Evolutionary conservation across 2,329 filamentous ascomycete genomes (phyloP).

Genomic region (Periconia macrospinosa): DNA sequence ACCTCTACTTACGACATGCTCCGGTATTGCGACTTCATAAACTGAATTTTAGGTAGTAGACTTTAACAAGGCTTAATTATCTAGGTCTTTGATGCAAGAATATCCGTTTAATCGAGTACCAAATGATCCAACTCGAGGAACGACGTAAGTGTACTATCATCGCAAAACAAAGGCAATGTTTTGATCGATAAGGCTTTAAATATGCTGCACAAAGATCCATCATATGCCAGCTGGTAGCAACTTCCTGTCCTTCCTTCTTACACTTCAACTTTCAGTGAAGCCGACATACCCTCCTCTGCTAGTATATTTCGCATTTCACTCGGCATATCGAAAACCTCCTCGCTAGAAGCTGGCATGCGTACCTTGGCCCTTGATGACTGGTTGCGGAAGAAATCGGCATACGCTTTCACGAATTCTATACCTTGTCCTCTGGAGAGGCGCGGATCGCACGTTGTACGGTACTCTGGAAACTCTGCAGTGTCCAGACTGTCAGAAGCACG

Average conservation of each 20-base stretch:
- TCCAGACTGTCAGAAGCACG: not conserved
- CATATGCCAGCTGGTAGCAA: no score
- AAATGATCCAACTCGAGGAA: no score
- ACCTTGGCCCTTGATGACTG: not conserved
- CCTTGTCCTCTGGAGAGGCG: not conserved
- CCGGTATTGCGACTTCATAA: no score
- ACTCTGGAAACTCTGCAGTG: not conserved
- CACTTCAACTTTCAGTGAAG: not conserved
- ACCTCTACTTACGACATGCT: no score
- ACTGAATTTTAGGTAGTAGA: no score
- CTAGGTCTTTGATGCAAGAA: no score
- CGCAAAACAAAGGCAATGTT: no score
- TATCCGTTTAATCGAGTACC: no score
- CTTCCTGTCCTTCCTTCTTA: not conserved
- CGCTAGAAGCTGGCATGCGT: not conserved
- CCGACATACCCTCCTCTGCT: not conserved
- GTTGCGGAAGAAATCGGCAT: not conserved
- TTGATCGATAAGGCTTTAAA: no score
- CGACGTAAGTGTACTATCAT: no score
- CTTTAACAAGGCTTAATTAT: no score
- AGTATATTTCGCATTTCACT: not conserved
- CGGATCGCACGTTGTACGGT: not conserved
- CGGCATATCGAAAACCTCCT: not conserved
- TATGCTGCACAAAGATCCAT: no score
- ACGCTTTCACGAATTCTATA: not conserved